These are phyloP conservation scores for Mycena belliarum DNA, from an alignment of 768 basidiomycete species.

Conservation along the genomic window DNA sequence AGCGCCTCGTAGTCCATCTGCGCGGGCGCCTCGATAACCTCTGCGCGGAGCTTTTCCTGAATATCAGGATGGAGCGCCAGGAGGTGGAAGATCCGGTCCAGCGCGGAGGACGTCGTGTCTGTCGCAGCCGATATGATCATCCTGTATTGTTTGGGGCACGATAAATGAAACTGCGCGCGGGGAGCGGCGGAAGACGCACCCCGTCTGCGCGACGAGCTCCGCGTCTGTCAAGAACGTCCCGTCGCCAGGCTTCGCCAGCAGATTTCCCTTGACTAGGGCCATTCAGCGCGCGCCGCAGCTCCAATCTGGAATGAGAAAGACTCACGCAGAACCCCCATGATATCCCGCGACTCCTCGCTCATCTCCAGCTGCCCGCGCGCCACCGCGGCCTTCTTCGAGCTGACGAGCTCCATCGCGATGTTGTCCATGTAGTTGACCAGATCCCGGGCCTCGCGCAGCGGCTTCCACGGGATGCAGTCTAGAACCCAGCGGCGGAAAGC, in stretches of 20 bases:
- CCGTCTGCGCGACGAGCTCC: neutral
- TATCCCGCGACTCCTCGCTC: neutral
- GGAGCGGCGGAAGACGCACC: no score
- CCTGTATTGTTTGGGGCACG: no score
- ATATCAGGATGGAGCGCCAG: slow-evolving; percentile 26
- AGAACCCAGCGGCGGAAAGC: neutral
- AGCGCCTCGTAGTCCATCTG: slow-evolving; percentile 29
- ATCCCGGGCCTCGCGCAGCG: neutral
- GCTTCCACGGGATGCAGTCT: neutral
- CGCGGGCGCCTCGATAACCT: slow-evolving; percentile 21
- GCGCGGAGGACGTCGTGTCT: slow-evolving; percentile 31
- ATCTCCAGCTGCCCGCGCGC: neutral
- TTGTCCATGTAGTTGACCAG: neutral
- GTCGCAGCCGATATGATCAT: slow-evolving; percentile 30
- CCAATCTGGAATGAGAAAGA: neutral
- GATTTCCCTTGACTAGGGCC: neutral
- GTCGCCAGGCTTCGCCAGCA: neutral
- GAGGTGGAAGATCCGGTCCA: slow-evolving; percentile 26
- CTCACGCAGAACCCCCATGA: neutral
- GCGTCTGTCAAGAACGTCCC: neutral
- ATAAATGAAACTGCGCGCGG: no score
- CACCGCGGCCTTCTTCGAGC: neutral
- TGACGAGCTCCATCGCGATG: neutral
- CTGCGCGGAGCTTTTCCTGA: slow-evolving; percentile 28
- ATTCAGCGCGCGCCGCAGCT: no score